Conservation (phyloP, 208 protist genomes). For the Vickermania ingenoplastis region DNA sequence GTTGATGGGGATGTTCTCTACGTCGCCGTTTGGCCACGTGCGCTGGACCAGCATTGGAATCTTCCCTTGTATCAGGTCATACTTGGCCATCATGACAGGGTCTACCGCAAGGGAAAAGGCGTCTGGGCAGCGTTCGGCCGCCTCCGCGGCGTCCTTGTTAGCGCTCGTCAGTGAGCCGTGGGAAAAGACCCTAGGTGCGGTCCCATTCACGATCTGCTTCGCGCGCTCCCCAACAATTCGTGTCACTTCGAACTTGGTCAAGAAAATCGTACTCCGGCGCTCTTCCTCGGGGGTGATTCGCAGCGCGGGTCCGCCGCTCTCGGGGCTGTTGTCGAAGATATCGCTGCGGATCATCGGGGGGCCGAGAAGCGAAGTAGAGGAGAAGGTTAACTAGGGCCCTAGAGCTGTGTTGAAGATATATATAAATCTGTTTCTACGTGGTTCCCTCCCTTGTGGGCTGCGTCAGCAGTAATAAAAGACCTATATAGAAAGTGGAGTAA, state of each 20-base stretch:
- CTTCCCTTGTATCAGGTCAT: conserved; percentile 52
- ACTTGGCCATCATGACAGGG: conserved; percentile 82
- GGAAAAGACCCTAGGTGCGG: conserved; percentile 23
- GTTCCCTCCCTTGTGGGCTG: no score
- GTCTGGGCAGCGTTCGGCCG: conserved; percentile 61
- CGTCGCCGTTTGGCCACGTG: conserved; percentile 67
- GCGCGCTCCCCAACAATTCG: conserved; percentile 76
- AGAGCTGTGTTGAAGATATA: no score
- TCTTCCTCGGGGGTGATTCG: conserved; percentile 55
- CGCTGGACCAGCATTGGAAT: conserved; percentile 82
- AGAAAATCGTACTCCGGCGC: conserved; percentile 51
- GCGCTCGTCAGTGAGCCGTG: background rate
- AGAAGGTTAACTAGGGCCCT: no score
- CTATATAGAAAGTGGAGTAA: no score
- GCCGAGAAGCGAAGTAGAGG: background rate
- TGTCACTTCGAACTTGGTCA: conserved; percentile 82
- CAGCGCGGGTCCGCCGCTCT: background rate
- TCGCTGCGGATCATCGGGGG: conserved; percentile 23
- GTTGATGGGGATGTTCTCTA: conserved; percentile 69
- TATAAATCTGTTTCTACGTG: no score
- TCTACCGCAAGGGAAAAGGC: conserved; percentile 59
- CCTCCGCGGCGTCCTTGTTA: conserved; percentile 30
- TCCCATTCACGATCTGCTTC: conserved; percentile 63
- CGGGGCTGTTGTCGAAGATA: conserved; percentile 40
- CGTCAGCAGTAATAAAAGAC: no score